Evolutionary conservation across 2,329 filamentous ascomycete species (phyloP).

Genomic region (Cytospora mali): DNA sequence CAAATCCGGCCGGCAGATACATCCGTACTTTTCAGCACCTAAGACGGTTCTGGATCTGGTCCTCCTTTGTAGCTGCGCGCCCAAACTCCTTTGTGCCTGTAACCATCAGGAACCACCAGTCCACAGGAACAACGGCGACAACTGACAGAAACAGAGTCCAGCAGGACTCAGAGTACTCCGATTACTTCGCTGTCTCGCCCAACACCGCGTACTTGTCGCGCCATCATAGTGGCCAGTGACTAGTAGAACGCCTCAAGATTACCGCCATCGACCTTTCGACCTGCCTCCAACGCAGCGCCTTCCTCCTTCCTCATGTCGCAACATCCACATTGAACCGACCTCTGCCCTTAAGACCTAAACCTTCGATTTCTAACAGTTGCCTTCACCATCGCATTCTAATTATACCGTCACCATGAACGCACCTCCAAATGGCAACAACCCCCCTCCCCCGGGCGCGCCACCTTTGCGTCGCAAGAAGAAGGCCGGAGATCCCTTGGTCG

Average conservation of each 20-base stretch:
- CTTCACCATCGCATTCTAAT: background rate
- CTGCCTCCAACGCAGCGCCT: background rate
- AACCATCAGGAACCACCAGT: background rate
- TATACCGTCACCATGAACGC: conserved; percentile 46
- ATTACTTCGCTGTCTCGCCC: background rate
- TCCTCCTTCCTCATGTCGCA: conserved; percentile 10
- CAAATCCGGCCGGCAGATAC: background rate
- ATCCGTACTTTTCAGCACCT: background rate
- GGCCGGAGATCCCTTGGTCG: conserved; percentile 64
- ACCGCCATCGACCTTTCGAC: background rate
- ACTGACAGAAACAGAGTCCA: background rate
- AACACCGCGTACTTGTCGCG: background rate
- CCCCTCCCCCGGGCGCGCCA: conserved; percentile 33
- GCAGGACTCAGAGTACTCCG: background rate
- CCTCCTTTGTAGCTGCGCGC: background rate
- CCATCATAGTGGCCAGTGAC: background rate
- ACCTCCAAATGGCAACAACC: conserved; percentile 38
- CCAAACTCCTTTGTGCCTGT: background rate
- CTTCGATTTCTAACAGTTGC: background rate
- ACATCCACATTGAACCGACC: background rate
- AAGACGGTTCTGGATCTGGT: background rate
- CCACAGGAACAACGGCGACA: background rate
- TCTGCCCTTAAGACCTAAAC: no score
- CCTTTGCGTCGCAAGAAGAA: conserved; percentile 50
- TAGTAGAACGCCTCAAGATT: background rate